Conservation (phyloP, 306 rosid species). For the Begonia masoniana region DNA sequence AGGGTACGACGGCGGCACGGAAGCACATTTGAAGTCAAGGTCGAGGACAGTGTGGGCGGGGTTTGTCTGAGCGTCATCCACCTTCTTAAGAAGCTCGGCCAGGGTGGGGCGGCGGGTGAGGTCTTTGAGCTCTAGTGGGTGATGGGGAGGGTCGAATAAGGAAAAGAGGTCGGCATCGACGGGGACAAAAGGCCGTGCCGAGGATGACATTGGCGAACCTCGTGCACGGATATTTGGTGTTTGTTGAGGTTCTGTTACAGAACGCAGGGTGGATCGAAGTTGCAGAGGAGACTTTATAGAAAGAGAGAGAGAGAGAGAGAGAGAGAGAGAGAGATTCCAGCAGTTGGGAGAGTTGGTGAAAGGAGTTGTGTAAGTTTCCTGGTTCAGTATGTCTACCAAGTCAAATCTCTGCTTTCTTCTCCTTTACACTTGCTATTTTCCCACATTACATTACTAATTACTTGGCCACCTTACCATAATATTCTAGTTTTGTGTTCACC, state of each 20-base stretch:
- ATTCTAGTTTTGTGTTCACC: no score
- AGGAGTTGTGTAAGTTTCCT: constrained; percentile 11
- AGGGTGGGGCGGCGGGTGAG: constrained; percentile 29
- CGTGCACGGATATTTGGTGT: constrained; percentile 16
- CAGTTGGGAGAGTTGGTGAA: constrained; percentile 18
- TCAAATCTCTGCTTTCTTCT: not conserved
- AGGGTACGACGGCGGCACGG: constrained; percentile 24
- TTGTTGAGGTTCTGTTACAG: not conserved
- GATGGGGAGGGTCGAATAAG: constrained; percentile 31
- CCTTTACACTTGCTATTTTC: not conserved
- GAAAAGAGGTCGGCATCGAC: constrained; percentile 10
- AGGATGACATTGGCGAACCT: constrained; percentile 12
- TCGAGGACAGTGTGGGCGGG: constrained; percentile 13
- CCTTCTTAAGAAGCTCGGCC: constrained; percentile 59
- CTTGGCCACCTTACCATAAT: no score
- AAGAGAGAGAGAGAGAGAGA: no score
- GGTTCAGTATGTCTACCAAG: constrained; percentile 7
- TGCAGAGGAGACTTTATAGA: constrained; percentile 14
- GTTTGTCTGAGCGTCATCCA: constrained; percentile 45
- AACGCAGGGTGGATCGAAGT: not conserved
- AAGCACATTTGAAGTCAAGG: constrained; percentile 6
- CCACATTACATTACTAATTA: no score
- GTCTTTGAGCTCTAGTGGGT: constrained; percentile 32
- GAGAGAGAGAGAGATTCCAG: constrained; percentile 10
- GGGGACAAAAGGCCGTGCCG: not conserved